Evolutionary conservation across 2,329 filamentous ascomycete species (phyloP).

Genomic region (Chrysoporthe puriensis): DNA sequence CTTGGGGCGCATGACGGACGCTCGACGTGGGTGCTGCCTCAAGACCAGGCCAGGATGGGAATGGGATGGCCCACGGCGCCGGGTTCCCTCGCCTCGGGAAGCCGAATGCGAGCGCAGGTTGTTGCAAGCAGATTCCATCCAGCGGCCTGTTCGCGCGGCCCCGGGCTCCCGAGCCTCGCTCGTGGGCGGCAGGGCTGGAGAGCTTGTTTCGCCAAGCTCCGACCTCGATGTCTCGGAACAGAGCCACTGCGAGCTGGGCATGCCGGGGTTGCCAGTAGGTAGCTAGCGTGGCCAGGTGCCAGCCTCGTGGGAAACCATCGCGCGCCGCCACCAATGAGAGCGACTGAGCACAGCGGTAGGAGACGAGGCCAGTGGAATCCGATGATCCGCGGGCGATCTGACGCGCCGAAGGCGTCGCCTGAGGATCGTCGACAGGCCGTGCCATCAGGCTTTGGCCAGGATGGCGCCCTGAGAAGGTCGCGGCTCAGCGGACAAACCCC

Average conservation of each 20-base stretch:
- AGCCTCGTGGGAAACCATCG: constrained; percentile 1
- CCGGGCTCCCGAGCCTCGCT: background rate
- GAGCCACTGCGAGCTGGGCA: too few relatives aligned
- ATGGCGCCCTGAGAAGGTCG: background rate
- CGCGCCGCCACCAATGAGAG: background rate
- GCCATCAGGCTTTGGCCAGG: constrained; percentile 21
- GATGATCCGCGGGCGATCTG: constrained; percentile 21
- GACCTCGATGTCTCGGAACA: background rate
- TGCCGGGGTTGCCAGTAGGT: background rate
- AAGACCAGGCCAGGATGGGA: background rate
- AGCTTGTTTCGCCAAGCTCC: background rate
- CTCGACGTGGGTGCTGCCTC: background rate
- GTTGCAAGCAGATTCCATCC: background rate
- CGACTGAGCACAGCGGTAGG: background rate
- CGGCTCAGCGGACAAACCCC: constrained; percentile 14
- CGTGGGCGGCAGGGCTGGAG: background rate
- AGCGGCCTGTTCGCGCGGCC: background rate
- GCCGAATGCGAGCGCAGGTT: background rate
- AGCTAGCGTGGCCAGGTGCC: background rate
- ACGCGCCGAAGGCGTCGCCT: constrained; percentile 6
- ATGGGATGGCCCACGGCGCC: background rate
- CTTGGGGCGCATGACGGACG: background rate
- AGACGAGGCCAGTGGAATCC: constrained; percentile 22
- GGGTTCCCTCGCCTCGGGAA: background rate
- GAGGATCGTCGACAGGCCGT: constrained; percentile 23